Base-by-base conservation (phyloP, 78 protist species). In the Cyanophora paradoxa region DNA sequence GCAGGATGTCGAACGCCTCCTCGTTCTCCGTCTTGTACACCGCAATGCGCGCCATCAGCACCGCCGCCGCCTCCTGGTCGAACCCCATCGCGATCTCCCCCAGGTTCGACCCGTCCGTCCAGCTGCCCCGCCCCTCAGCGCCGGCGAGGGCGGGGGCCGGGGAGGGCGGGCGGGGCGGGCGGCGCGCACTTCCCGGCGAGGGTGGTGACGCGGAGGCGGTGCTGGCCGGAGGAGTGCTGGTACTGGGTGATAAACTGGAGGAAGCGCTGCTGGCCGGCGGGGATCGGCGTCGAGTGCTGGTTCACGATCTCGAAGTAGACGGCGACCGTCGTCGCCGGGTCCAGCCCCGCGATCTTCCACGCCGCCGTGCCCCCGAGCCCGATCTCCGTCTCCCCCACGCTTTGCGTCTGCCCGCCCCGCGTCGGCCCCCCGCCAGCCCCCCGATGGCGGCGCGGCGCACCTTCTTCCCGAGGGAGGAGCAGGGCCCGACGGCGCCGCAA, bases 61-160 rank as follows among this genome's bases (percentile, higher is more conserved):
- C 94, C 0, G 98, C 97, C 0, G 99, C 92, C 2, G 97, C 86
- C 57, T 93, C 96, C 74, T 94, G 97, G 65, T 70, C 89, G 71
- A 83, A 83, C n/a, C 69, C 41, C 31, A 28, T 22, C 37, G 40
- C 46, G 2, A 64, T 64, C 58, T 82, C 79, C 62, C 14, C 30
- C 36, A 62, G 17, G n/a, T n/a, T 20, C 72, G 57, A 6, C 56
- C 52, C 3, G 22, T 68, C 59, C 17, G n/a, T 37, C 66, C 24
- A 13, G 66, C 66, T 33, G 39, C 36, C 24, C 14, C 28, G 52
- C 13, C n/a, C n/a, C n/a, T 44, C 52, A 44, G 52, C 52, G n/a
- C n/a, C n/a, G n/a, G n/a, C n/a, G n/a, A n/a, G n/a, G n/a, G n/a
- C n/a, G n/a, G n/a, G n/a, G n/a, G n/a, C n/a, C n/a, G n/a, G n/a